phyloP scores from a whole-genome alignment of 73 alveolate species.

The Uronychia setigera region DNA sequence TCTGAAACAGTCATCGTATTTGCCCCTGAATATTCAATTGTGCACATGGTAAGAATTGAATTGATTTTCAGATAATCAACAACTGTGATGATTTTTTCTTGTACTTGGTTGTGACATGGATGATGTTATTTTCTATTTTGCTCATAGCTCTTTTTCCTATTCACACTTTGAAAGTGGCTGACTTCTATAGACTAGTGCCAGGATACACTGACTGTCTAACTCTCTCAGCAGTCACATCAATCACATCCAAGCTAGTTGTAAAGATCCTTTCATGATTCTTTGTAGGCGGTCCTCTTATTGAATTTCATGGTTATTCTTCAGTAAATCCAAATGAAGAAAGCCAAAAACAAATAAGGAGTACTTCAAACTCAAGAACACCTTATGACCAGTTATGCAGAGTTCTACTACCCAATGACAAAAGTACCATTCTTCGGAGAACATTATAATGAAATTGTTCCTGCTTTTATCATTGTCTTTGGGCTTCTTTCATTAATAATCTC shows the following conservation, averaged over 20 bases:
- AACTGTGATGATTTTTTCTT: neutral
- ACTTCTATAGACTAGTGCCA: slow-evolving; percentile 45
- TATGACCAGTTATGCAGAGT: slow-evolving; percentile 47
- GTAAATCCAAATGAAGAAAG: slow-evolving; percentile 14
- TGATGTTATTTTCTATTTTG: neutral
- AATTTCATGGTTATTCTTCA: slow-evolving; percentile 54
- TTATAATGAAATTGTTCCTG: slow-evolving; percentile 48
- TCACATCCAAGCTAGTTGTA: slow-evolving; percentile 53
- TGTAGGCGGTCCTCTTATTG: slow-evolving; percentile 35
- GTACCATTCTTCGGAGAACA: slow-evolving; percentile 65
- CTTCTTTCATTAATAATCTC: slow-evolving; percentile 23
- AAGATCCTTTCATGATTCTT: neutral
- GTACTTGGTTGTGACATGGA: neutral
- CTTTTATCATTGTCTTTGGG: slow-evolving; percentile 43
- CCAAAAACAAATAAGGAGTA: slow-evolving; percentile 10
- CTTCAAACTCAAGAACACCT: slow-evolving; percentile 1
- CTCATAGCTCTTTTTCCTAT: slow-evolving; percentile 30
- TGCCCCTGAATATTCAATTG: neutral
- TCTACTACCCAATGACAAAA: slow-evolving; percentile 43
- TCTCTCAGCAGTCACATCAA: slow-evolving; percentile 31
- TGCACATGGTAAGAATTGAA: neutral
- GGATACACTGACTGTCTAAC: slow-evolving; percentile 60
- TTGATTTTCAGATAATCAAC: neutral
- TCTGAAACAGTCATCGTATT: slow-evolving; percentile 2
- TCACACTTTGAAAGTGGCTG: slow-evolving; percentile 35